Evolutionary conservation across 2,329 filamentous ascomycete species (phyloP), one percentile per base, ranked within the genome.

Genomic region (Alternaria burnsii): DNA sequence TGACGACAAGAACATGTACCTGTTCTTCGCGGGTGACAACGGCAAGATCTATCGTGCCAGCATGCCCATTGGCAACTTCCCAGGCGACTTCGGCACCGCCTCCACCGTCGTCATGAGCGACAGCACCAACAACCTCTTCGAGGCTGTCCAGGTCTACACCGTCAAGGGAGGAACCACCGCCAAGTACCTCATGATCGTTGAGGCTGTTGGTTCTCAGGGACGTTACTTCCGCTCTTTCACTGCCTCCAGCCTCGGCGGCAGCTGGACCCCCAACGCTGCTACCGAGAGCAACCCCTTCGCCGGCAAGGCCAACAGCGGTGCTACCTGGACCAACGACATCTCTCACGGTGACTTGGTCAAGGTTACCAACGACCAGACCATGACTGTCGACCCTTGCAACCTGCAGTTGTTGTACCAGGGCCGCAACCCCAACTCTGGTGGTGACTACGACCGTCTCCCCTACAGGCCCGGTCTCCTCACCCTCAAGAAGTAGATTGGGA

Each of bases 211-310:
- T 1, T 38, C 75, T 0, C 77, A 82, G 32, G 88, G 88, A 1
- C 83, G 88, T 2, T 91, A 86, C 76, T 90, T 90, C 84, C 87
- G 88, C 58, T 89, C 87, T 1, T 90, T 87, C 80, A 89, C 87
- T 0, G 85, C 88, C 14, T 82, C 78, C 43, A 85, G 80, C 68
- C 81, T 90, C 9, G 71, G 73, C 38, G 88, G 88, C 9, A 52
- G 74, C 4, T 91, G 88, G 88, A 88, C 86, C 0, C 65, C 82
- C 10, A 84, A 89, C 68, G 86, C 87, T 2, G 79, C 79, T 1
- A 82, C 70, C 14, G 88, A 90, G 79, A 75, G 70, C 66, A 78
- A 75, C n/a, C 87, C 88, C 0, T 91, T 91, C 61, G 88, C 88
- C n/a, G 86, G 88, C 68, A 88, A 88, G 79, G 85, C 83, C 28